Base-by-base conservation (phyloP, 2,329 filamentous ascomycete species). In the Alternaria angustiovoidea region DNA sequence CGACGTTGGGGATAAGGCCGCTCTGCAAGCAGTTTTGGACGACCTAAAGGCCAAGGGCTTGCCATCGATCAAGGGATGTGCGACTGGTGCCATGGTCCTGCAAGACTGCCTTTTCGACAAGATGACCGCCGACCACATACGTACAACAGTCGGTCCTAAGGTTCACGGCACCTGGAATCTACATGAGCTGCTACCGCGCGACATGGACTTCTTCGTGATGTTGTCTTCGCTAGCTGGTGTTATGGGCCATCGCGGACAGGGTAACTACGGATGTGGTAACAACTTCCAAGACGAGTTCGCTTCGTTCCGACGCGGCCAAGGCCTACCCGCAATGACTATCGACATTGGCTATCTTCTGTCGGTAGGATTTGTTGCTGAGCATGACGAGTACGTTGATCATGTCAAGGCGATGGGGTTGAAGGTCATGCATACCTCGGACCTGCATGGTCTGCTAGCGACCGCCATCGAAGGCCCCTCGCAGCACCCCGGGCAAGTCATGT, bases 281-380 rank as follows among this genome's bases (percentile, higher is more conserved):
- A 54, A 60, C 18, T 74, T 67, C 46, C 61, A 68, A 24, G 71
- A 73, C 44, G 58, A 61, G 4, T 54, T 73, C n/a, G 71, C 68
- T 1, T 43, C 53, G 6, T 64, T 65, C 46, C 64, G 68, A 4
- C 59, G 51, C 26, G 41, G 30, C 14, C 63, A 53, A 18, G 65
- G 69, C 3, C 61, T 68, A 2, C 77, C 80, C 3, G 83, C 81
- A n/a, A 39, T 24, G 78, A 82, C 65, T 18, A 59, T 71, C 46
- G 57, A 68, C 20, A 54, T 72, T 14, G 62, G 61, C 12, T 59
- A 64, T 11, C 59, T 71, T 6, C 20, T 63, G 30, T 61, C 62
- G 4, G 62, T 68, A 6, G 70, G 69, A 0, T 63, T 60, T 81
- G 83, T 1, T 12, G 63, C 65, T 9, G 59, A 68, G 36, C 44